A percentile compares a stretch with the other conserved stretches of the same genome.
Conservation (phyloP, 1,284 basidiomycete species). For the Omphalotus olearius region DNA sequence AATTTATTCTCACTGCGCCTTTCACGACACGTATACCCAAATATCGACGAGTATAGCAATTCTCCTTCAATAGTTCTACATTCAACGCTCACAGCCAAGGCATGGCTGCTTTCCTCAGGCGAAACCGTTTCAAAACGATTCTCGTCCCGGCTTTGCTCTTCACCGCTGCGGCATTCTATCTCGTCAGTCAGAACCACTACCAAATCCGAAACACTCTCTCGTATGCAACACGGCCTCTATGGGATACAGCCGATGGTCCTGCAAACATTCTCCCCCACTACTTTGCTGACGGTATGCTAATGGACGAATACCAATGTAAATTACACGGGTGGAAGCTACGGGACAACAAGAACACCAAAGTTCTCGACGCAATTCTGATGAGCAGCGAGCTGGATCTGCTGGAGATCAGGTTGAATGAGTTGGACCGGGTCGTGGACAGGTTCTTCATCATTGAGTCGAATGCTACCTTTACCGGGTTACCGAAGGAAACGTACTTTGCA, state of each 20-base stretch:
- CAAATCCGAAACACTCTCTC: slow-evolving; percentile 47
- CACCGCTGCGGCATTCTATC: slow-evolving; percentile 28
- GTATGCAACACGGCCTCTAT: slow-evolving; percentile 60
- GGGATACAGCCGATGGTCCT: slow-evolving; percentile 54
- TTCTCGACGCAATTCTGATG: slow-evolving; percentile 57
- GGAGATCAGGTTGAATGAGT: slow-evolving; percentile 65
- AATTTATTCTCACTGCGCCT: too few species aligned
- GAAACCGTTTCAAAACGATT: slow-evolving; percentile 3
- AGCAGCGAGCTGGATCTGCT: slow-evolving; percentile 67
- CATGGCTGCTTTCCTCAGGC: neutral
- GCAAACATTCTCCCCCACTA: slow-evolving; percentile 47
- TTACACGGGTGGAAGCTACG: slow-evolving; percentile 53
- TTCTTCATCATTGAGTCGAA: slow-evolving; percentile 70
- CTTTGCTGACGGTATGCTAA: slow-evolving; percentile 47
- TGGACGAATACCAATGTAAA: slow-evolving; percentile 41
- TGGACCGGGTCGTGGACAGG: slow-evolving; percentile 53
- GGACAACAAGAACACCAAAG: slow-evolving; percentile 25
- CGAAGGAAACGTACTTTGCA: slow-evolving; percentile 52
- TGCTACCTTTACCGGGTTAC: slow-evolving; percentile 56
- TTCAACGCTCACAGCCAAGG: neutral
- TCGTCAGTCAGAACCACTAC: slow-evolving; percentile 35
- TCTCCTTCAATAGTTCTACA: too few species aligned
- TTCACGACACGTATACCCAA: neutral
- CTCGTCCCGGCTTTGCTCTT: slow-evolving; percentile 25
- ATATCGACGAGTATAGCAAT: neutral